Evolutionary conservation across 164 flowering plant genomes (phyloP).

Genomic region (Berberis thunbergii): DNA sequence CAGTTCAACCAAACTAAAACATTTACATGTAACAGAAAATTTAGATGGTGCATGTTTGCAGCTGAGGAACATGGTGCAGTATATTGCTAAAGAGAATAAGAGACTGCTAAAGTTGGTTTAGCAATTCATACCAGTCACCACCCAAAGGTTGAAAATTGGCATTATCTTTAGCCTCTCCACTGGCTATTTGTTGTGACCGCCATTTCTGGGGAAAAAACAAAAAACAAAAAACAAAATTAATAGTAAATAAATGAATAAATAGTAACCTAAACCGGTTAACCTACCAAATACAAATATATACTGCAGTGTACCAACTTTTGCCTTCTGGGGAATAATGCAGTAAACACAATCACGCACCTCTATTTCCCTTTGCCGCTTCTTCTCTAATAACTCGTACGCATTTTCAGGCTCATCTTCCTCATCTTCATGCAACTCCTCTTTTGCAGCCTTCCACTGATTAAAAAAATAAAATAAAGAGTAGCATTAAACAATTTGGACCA

Average conservation of each 20-base stretch:
- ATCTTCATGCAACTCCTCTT: slow-evolving; percentile 80
- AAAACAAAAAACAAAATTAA: not conserved
- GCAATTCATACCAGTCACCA: slow-evolving; percentile 73
- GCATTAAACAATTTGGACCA: not conserved
- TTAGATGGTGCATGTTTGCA: not conserved
- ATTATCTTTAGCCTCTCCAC: slow-evolving; percentile 89
- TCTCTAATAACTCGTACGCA: slow-evolving; percentile 65
- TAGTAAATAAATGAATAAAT: not conserved
- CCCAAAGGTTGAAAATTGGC: slow-evolving; percentile 98
- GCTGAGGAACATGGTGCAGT: not conserved
- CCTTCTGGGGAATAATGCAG: not conserved
- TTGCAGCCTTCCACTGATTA: slow-evolving; percentile 93
- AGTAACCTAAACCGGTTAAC: no score
- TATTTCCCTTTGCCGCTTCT: slow-evolving; percentile 74
- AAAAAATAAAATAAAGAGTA: not conserved
- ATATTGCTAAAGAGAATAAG: not conserved
- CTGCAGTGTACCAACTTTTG: no score
- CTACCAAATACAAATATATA: no score
- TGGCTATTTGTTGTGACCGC: slow-evolving; percentile 79
- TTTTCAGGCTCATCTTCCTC: slow-evolving; percentile 81
- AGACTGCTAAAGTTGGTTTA: not conserved
- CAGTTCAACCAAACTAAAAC: no score
- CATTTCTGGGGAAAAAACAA: slow-evolving; percentile 46
- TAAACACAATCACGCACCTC: slow-evolving; percentile 41
- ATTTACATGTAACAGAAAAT: not conserved